These are phyloP conservation scores for Capronia coronata DNA, from an alignment of 2,329 filamentous ascomycete genomes.

Conservation along the genomic window DNA sequence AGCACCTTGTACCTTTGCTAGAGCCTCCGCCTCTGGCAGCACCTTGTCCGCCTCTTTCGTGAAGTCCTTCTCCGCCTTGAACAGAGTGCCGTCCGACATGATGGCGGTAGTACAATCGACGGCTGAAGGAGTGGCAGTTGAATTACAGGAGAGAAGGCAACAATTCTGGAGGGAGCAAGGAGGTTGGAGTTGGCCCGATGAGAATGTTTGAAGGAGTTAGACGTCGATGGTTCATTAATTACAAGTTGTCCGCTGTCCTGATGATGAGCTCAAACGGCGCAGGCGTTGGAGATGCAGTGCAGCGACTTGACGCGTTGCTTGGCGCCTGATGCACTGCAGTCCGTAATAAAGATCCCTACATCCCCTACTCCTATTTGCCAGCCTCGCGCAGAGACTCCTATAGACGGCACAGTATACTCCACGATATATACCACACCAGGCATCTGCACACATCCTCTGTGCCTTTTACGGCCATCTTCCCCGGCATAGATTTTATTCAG, in stretches of 20 bases:
- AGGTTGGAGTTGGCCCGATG: too few species aligned
- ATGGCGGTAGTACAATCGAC: slow-evolving; percentile 32
- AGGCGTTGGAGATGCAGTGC: slow-evolving; percentile 1
- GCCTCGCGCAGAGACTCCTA: background rate
- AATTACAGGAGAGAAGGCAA: too few species aligned
- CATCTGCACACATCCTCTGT: too few species aligned
- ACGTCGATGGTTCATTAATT: too few species aligned
- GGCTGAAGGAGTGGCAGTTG: background rate
- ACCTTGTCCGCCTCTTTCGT: slow-evolving; percentile 90
- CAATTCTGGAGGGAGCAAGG: too few species aligned
- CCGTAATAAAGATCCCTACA: background rate
- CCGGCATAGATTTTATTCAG: background rate
- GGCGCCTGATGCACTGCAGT: slow-evolving; percentile 2
- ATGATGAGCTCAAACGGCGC: slow-evolving; percentile 2
- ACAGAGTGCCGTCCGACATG: slow-evolving; percentile 71
- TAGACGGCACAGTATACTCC: background rate
- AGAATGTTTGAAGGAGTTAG: background rate
- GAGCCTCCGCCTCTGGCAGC: slow-evolving; percentile 81
- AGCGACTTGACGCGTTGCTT: slow-evolving; percentile 20
- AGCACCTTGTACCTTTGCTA: slow-evolving; percentile 73
- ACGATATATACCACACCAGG: too few species aligned
- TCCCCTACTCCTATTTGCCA: background rate
- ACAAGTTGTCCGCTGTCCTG: too few species aligned
- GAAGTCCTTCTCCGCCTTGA: slow-evolving; percentile 99
- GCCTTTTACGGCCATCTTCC: too few species aligned